phyloP scores from a whole-genome alignment of 257 asterid genomes.

The Solanum tarijense region DNA sequence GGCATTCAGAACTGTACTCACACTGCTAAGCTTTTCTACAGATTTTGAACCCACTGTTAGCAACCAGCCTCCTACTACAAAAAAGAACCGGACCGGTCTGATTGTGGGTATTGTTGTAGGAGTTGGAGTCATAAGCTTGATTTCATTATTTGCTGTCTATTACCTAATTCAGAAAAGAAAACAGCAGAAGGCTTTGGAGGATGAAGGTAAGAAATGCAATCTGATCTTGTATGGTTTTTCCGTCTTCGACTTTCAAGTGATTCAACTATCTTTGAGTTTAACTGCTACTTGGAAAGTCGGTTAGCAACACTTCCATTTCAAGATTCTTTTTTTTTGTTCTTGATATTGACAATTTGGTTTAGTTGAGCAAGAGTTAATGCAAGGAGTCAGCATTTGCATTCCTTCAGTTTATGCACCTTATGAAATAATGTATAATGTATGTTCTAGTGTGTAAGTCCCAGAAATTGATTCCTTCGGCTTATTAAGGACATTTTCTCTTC shows the following conservation, averaged over 20 bases:
- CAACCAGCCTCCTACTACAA: constrained; percentile 31
- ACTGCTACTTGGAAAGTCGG: not conserved
- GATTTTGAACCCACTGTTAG: constrained; percentile 49
- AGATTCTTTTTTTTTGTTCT: too few relatives aligned
- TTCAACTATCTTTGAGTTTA: not conserved
- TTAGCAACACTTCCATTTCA: not conserved
- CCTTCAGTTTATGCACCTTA: not conserved
- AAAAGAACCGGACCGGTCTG: constrained; percentile 34
- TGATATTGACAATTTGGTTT: too few relatives aligned
- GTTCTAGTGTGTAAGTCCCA: not conserved
- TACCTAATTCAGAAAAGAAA: constrained; percentile 31
- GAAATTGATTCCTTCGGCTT: not conserved
- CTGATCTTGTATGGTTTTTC: not conserved
- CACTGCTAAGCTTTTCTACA: constrained; percentile 8
- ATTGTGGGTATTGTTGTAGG: constrained; percentile 52
- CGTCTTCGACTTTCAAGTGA: not conserved
- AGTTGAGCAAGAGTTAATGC: not conserved
- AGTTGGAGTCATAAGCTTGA: constrained; percentile 23
- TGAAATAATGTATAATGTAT: not conserved
- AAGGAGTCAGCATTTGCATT: not conserved
- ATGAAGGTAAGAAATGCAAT: constrained; percentile 35
- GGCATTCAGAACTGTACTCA: not conserved
- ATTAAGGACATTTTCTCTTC: not conserved
- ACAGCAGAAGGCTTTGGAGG: constrained; percentile 24
- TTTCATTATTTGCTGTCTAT: constrained; percentile 24